Base-by-base conservation (phyloP, 768 basidiomycete genomes). In the Leccinum variicolor region DNA sequence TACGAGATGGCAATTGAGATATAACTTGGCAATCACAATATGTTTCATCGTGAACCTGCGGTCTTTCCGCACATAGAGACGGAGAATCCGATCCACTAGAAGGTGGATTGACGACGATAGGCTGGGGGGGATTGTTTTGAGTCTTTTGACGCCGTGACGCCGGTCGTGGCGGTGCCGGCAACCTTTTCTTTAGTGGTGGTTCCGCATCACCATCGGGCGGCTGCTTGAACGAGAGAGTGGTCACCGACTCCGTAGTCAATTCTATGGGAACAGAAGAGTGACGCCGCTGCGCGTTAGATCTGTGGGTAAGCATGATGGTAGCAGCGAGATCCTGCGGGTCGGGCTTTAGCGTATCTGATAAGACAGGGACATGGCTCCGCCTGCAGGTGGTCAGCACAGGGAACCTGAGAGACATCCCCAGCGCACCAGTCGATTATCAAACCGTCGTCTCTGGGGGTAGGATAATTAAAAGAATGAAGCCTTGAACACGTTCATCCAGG, bases 291-390 rank as follows among this genome's bases (percentile, higher is more conserved):
- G 65, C 66, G 23, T 72, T 74, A 4, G 65, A 57, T 48, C 60
- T 64, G 54, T 72, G 66, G 21, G 68, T 56, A 14, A 65, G 59
- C 49, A 53, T 28, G 34, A 69, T 72, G 4, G 66, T 56, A 25
- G 72, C 58, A 36, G 66, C 72, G 26, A 73, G 72, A 48, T 70
- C 68, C 19, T 57, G 58, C 0, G 62, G 26, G n/a, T 54, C 58
- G 7, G 71, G 71, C 56, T 58, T 61, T 49, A 71, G 55, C 0
- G 71, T 69, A 56, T 73, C 70, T 51, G 71, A 66, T 69, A 69
- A 66, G 48, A 74, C 69, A 4, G 73, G 64, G 13, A 70, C 61
- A 6, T 58, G 28, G 36, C 71, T 73, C 49, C 23, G 68, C 71
- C 73, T 74, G 53, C 15, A 11, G 29, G 28, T 21, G 17, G 25